Evolutionary conservation across 148 eudicot genomes (phyloP).

Genomic region (Nepenthes mirabilis): DNA sequence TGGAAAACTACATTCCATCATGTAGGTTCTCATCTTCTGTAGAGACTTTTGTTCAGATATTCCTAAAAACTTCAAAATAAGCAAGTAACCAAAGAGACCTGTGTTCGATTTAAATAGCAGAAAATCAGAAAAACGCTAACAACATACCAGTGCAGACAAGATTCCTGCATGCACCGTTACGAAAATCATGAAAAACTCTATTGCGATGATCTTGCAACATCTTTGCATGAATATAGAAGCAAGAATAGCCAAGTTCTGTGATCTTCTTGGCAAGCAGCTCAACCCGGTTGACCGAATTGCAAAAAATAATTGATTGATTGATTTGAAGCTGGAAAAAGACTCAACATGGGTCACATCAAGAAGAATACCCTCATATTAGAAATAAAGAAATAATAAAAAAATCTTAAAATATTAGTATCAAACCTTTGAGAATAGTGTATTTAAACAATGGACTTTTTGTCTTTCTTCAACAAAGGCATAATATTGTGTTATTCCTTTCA

Average conservation of each 20-base stretch:
- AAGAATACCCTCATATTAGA: background rate
- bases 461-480: constrained; percentile 94
- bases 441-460: constrained; percentile 81
- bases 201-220: constrained; percentile 95
- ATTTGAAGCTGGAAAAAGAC: constrained; percentile 69
- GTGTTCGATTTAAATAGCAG: no score
- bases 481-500: constrained; percentile 75
- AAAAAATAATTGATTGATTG: constrained; percentile 89
- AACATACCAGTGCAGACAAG: constrained; percentile 86
- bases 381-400: background rate
- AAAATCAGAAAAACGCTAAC: background rate
- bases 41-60: no score
- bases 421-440: constrained; percentile 92
- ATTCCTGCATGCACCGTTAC: constrained; percentile 92
- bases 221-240: constrained; percentile 88
- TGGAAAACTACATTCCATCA: no score
- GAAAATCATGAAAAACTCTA: constrained; percentile 85
- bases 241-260: constrained; percentile 85
- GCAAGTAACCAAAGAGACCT: no score
- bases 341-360: background rate
- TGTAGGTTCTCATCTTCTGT: no score
- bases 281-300: constrained; percentile 90
- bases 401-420: constrained; percentile 9
- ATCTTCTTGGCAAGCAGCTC: constrained; percentile 88
- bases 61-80: no score